Evolutionary conservation across 192 early-diverging fungal species (phyloP), one percentile per base, ranked within the genome.

Genomic region (Allomyces arbusculus): DNA sequence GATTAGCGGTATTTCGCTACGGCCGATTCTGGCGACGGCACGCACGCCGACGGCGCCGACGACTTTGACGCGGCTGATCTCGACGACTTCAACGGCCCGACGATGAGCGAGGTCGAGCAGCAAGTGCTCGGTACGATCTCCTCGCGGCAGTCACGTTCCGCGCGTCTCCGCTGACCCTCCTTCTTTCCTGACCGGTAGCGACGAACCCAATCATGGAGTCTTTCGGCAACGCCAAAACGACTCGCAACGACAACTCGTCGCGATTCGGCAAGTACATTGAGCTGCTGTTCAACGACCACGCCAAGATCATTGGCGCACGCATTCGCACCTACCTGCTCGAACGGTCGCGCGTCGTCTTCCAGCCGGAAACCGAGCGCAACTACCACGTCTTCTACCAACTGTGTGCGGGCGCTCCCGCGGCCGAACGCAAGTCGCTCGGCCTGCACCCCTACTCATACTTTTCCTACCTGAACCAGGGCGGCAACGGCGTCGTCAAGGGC

Each of bases 331-430:
- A 99, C 68, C 78, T 99, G 23, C 76, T 99, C 65, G 95, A 99
- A 73, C 83, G 94, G 45, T 97, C 94, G 45, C 87, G 95, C 70
- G 77, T 99, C 67, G 87, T 92, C 55, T 92, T 87, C 77, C 95
- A 99, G 75, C 92, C 94, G 4, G 79, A 84, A 28, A 82, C 79
- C 1, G 94, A 97, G 76, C 82, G 95, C 70, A 95, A 95, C 80
- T 99, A 97, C 80, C 95, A 99, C 80, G 89, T 99, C 72, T 99
- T 99, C 75, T 99, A 99, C 78, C 95, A 99, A 14, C 83, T 99
- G 45, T 95, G 91, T 76, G 85, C 91, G 20, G 94, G 87, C 62
- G 86, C 84, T 7, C 89, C 91, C 20, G 77, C 84, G 5, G 91
- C 84, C 19, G 50, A n/a, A n/a, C 20, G 12, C 50, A n/a, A 58